Percentiles rank a stretch among this genome's conserved stretches.
Conservation (phyloP, 441 rosid species). For the California macrophylla region DNA sequence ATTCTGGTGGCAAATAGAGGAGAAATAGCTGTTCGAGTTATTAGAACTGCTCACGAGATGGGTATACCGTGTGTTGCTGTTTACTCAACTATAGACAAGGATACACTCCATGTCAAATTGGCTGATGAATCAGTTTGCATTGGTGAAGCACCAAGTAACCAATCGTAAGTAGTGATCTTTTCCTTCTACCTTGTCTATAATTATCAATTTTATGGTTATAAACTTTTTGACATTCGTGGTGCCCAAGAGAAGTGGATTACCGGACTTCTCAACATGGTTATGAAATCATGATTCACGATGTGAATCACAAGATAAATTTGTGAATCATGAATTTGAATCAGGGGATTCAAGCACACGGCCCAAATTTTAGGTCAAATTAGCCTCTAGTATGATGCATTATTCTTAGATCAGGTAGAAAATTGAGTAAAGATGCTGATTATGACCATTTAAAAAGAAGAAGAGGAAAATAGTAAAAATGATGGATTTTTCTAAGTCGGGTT, state of each 20-base stretch:
- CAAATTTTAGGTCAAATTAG: too few species aligned
- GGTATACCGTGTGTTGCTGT: slow-evolving; percentile 99
- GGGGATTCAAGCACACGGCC: too few species aligned
- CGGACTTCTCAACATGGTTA: neutral
- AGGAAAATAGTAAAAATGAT: too few species aligned
- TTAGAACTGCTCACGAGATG: slow-evolving; percentile 90
- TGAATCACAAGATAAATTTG: too few species aligned
- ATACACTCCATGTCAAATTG: slow-evolving; percentile 85
- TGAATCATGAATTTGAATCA: too few species aligned
- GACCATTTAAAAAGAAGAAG: too few species aligned
- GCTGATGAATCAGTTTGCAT: slow-evolving; percentile 94
- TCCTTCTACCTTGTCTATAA: neutral
- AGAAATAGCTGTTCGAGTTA: slow-evolving; percentile 93
- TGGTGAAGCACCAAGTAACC: slow-evolving; percentile 95
- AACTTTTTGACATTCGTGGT: too few species aligned
- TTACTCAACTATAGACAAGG: slow-evolving; percentile 89
- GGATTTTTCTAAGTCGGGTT: too few species aligned
- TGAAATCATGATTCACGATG: neutral
- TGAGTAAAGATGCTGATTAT: too few species aligned
- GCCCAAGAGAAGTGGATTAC: neutral
- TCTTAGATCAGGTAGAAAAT: too few species aligned
- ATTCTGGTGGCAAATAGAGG: slow-evolving; percentile 91
- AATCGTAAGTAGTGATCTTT: slow-evolving; percentile 50
- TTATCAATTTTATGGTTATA: too few species aligned
- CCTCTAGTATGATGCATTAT: too few species aligned